These are phyloP conservation scores for Theobroma cacao DNA, from an alignment of 345 rosid species.

Conservation along the genomic window DNA sequence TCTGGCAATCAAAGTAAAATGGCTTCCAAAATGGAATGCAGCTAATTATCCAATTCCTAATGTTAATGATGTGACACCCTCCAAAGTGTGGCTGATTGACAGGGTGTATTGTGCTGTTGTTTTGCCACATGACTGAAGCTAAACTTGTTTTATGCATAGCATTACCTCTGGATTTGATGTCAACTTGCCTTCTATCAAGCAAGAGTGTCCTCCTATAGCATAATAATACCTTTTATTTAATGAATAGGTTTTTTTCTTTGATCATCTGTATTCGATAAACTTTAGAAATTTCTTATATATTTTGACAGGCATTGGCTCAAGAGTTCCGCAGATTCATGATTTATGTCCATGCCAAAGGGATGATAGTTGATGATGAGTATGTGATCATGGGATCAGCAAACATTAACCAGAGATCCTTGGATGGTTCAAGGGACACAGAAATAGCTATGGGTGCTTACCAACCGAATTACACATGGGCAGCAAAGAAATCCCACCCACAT, in stretches of 20 bases:
- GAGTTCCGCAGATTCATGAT: conserved; percentile 61
- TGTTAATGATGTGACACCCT: not conserved
- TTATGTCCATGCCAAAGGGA: conserved; percentile 72
- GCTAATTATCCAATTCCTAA: not conserved
- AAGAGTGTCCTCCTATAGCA: not conserved
- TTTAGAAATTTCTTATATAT: not conserved
- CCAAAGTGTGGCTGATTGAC: not conserved
- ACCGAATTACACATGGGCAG: conserved; percentile 57
- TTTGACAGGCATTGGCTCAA: conserved; percentile 41
- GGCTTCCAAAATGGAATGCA: not conserved
- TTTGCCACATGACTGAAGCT: not conserved
- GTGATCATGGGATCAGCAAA: conserved; percentile 69
- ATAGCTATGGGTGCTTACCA: conserved; percentile 77
- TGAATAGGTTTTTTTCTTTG: not conserved
- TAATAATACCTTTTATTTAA: not conserved
- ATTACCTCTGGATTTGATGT: not conserved
- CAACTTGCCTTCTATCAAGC: not conserved
- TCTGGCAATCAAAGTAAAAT: not conserved
- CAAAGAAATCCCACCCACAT: conserved; percentile 42
- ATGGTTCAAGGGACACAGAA: conserved; percentile 77
- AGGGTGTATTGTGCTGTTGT: not conserved
- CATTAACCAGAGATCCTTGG: conserved; percentile 76
- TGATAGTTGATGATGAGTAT: conserved; percentile 73
- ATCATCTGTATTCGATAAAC: not conserved
- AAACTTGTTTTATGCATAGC: not conserved